Evolutionary conservation across 768 basidiomycete genomes (phyloP), one percentile per base, ranked within the genome.

Genomic region (Trametes sanguinea): DNA sequence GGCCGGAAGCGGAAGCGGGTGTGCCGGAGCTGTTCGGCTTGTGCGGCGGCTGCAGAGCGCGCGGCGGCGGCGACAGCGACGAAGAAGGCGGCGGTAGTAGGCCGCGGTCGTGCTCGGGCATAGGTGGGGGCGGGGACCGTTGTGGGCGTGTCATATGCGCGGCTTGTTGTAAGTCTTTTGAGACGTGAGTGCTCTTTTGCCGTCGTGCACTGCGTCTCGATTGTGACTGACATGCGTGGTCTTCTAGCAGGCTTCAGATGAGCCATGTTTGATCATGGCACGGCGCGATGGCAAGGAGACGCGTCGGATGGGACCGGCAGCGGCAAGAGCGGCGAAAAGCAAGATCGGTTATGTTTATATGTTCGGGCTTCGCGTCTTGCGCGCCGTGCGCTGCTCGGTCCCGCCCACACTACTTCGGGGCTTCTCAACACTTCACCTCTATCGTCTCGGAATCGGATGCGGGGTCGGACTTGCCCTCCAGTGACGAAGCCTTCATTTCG

Each of bases 21-120:
- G 22, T 71, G 68, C 60, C 32, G 67, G 43, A 65, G 67, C 17
- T 71, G 70, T 43, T 66, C 66, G 22, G 70, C 70, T 7, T 71
- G 68, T 37, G 47, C 54, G 30, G 68, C 68, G 3, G 64, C 63
- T 8, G 59, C 65, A 5, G 67, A 66, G 57, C 67, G 67, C 37
- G 62, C 64, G 33, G 61, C 59, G 3, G 64, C 66, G 13, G 65
- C 62, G 14, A 57, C 54, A 45, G 61, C 59, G 16, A 60, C 63
- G 5, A 60, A 60, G 44, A 58, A 57, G 53, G 65, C 51, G 2
- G 53, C 47, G 1, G 45, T 46, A 6, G 57, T 53, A 40, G 45
- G 53, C 17, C 50, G 61, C 30, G 54, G 54, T 9, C 33, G 65
- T 27, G 46, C 51, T 9, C 33, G 65, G 35, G 46, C 51, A 54